These are phyloP conservation scores for Ustilago lituana DNA, from an alignment of 1,284 basidiomycete genomes.

Conservation along the genomic window DNA sequence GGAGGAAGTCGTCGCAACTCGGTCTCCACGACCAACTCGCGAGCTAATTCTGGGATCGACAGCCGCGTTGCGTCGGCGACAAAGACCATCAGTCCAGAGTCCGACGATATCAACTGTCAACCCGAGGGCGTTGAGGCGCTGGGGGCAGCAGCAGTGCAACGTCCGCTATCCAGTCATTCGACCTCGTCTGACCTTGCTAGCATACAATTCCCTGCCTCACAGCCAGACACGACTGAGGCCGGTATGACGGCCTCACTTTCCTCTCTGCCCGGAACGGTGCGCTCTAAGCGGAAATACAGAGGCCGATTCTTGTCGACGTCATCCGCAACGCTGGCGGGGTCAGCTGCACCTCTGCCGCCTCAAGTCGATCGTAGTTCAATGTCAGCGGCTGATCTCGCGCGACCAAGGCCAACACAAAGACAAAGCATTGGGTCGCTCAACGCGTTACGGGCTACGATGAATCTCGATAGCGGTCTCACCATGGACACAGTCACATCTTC, in stretches of 20 bases:
- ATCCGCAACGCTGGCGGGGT: constrained; percentile 9
- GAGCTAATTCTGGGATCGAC: background rate
- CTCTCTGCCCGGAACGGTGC: background rate
- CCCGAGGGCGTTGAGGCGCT: constrained; percentile 19
- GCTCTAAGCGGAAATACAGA: constrained; percentile 9
- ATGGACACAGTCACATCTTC: no score
- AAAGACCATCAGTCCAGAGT: constrained; percentile 2
- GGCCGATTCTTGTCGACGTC: constrained; percentile 14
- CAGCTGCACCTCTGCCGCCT: constrained; percentile 11
- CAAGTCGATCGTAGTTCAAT: constrained; percentile 14
- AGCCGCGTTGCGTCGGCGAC: background rate
- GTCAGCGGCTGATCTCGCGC: background rate
- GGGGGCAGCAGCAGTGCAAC: background rate
- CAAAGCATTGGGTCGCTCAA: constrained; percentile 15
- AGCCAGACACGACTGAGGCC: background rate
- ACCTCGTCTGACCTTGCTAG: constrained; percentile 1
- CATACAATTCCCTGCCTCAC: constrained; percentile 1
- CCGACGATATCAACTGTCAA: constrained; percentile 17
- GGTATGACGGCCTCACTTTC: background rate
- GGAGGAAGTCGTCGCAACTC: constrained; percentile 11
- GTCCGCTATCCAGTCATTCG: no score
- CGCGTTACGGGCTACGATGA: constrained; percentile 10
- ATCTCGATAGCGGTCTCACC: background rate
- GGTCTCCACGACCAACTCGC: background rate
- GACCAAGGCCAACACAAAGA: background rate